These are phyloP conservation scores for Termitomyces sp. DNA, from an alignment of 768 basidiomycete species.

Conservation along the genomic window DNA sequence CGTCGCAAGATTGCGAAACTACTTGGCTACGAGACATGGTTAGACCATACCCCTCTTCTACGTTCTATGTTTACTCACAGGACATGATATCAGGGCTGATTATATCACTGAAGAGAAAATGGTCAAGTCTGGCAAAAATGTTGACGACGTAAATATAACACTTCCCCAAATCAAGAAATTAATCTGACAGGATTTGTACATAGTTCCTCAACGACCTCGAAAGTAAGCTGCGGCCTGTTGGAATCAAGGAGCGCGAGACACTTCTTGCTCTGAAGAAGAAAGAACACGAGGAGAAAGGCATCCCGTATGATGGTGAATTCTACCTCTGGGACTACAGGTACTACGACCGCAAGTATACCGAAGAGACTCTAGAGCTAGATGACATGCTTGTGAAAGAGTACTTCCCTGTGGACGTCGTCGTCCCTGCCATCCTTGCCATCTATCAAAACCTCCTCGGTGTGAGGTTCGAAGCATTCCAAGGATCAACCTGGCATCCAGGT, in stretches of 20 bases:
- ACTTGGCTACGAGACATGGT: slow-evolving; percentile 75
- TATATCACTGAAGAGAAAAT: slow-evolving; percentile 85
- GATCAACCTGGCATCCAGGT: slow-evolving; percentile 82
- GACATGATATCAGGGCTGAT: slow-evolving; percentile 52
- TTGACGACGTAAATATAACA: slow-evolving; percentile 44
- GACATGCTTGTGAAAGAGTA: slow-evolving; percentile 84
- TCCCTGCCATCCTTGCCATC: slow-evolving; percentile 78
- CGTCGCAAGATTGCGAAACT: slow-evolving; percentile 68
- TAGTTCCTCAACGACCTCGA: slow-evolving; percentile 82
- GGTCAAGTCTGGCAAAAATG: slow-evolving; percentile 69
- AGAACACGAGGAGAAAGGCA: slow-evolving; percentile 59
- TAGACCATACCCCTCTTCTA: neutral
- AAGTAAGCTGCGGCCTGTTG: slow-evolving; percentile 71
- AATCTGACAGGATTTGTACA: slow-evolving; percentile 5
- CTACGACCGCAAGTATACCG: slow-evolving; percentile 65
- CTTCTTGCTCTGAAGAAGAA: slow-evolving; percentile 75
- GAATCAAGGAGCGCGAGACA: slow-evolving; percentile 58
- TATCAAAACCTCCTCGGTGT: slow-evolving; percentile 84
- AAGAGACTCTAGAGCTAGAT: slow-evolving; percentile 67
- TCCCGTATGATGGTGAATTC: slow-evolving; percentile 70
- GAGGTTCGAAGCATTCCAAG: slow-evolving; percentile 61
- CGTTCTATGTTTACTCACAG: neutral
- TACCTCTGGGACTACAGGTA: slow-evolving; percentile 87
- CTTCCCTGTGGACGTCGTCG: slow-evolving; percentile 83
- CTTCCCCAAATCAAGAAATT: neutral